Conservation (phyloP, 306 rosid species). For the Myrica gale region DNA sequence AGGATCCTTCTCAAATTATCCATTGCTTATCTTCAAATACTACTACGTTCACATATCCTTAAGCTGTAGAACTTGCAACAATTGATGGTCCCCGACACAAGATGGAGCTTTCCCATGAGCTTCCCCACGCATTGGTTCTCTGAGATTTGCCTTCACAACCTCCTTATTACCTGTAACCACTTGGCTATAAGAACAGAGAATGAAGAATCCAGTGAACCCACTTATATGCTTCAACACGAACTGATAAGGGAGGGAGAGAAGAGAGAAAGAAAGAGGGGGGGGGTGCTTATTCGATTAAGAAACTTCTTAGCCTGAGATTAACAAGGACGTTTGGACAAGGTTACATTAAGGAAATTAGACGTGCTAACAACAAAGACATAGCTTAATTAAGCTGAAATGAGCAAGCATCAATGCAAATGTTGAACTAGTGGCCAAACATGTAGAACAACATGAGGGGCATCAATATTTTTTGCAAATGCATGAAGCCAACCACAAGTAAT, state of each 20-base stretch:
- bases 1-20: constrained; percentile 7
- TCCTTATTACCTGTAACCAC: background rate
- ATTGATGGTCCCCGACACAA: background rate
- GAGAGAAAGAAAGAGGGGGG: too few species aligned
- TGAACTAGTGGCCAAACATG: too few species aligned
- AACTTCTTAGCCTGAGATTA: background rate
- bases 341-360: background rate
- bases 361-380: background rate
- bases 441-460: too few species aligned
- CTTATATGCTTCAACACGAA: background rate
- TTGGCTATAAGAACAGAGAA: background rate
- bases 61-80: background rate
- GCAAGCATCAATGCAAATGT: too few species aligned
- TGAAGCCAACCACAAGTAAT: background rate
- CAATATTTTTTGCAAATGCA: background rate
- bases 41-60: background rate
- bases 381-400: background rate
- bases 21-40: background rate
- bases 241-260: background rate
- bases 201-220: background rate
- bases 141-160: background rate
- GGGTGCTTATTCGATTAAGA: background rate
- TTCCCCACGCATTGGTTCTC: background rate
- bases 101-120: background rate
- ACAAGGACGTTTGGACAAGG: background rate